These are phyloP conservation scores for Epichloe coenophiala DNA, from an alignment of 2,329 filamentous ascomycete species.

Conservation along the genomic window DNA sequence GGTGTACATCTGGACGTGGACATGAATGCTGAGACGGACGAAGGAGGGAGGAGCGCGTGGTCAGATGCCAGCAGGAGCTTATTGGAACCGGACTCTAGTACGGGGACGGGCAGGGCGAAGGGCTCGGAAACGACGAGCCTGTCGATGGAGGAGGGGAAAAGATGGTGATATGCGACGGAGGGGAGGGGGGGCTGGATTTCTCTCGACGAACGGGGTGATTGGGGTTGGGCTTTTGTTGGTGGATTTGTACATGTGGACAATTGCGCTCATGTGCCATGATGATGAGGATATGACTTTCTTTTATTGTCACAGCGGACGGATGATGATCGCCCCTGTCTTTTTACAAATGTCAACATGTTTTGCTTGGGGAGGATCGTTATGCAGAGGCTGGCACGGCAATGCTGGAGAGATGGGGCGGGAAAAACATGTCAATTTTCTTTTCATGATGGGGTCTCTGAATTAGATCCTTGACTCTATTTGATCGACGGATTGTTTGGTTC, in stretches of 20 bases:
- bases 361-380: not conserved
- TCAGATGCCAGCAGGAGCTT: constrained; percentile 26
- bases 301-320: not conserved
- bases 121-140: constrained; percentile 24
- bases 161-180: not conserved
- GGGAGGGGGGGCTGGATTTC: not conserved
- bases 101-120: constrained; percentile 19
- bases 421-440: too few species aligned
- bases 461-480: too few species aligned
- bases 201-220: too few species aligned
- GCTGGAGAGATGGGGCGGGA: not conserved
- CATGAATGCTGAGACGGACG: constrained; percentile 13
- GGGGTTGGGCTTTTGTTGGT: too few species aligned
- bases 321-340: not conserved
- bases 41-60: constrained; percentile 14
- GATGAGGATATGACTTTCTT: not conserved
- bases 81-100: constrained; percentile 23
- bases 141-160: constrained; percentile 19
- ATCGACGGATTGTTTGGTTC: too few species aligned
- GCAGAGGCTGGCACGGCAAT: not conserved
- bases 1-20: constrained; percentile 7
- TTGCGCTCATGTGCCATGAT: not conserved
- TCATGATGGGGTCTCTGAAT: too few species aligned
- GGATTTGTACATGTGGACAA: too few species aligned
- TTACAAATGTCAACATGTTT: not conserved